Evolutionary conservation across 2,329 filamentous ascomycete species (phyloP).

Genomic region (Apiospora arundinis): DNA sequence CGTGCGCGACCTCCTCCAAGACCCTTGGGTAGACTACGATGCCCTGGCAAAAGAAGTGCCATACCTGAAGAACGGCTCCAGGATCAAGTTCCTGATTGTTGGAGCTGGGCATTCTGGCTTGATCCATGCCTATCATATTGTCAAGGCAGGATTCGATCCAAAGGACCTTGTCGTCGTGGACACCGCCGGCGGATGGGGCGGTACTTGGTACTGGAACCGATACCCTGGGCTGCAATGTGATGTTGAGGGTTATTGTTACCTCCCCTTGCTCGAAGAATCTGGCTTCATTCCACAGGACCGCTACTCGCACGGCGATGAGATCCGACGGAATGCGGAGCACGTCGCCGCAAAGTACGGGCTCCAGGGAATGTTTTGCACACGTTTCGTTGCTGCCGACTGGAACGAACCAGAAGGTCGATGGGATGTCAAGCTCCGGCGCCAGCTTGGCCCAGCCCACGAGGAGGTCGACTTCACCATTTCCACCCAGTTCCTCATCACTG

Average conservation of each 20-base stretch:
- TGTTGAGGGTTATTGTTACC: slow-evolving; percentile 64
- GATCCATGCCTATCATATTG: no score
- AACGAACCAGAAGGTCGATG: neutral
- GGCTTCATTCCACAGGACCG: slow-evolving; percentile 61
- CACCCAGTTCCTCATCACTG: neutral
- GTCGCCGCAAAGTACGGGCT: slow-evolving; percentile 38
- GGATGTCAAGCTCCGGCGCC: neutral
- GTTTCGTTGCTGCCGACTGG: neutral
- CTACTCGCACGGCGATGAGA: slow-evolving; percentile 44
- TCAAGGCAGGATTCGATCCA: no score
- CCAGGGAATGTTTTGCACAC: neutral
- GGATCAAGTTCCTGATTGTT: no score
- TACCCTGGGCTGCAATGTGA: slow-evolving; percentile 59
- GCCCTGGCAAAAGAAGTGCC: no score
- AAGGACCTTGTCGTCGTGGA: no score
- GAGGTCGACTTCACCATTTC: neutral
- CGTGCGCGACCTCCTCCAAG: neutral
- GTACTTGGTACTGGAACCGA: neutral
- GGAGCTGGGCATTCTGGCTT: no score
- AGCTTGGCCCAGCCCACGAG: neutral
- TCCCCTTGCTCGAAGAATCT: slow-evolving; percentile 66
- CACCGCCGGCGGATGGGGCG: no score
- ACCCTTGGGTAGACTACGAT: neutral
- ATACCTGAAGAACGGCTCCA: no score
- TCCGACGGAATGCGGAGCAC: slow-evolving; percentile 53